These are phyloP conservation scores for Globisporangium recalcitrans DNA, from an alignment of 352 stramenopile genomes.

Conservation along the genomic window DNA sequence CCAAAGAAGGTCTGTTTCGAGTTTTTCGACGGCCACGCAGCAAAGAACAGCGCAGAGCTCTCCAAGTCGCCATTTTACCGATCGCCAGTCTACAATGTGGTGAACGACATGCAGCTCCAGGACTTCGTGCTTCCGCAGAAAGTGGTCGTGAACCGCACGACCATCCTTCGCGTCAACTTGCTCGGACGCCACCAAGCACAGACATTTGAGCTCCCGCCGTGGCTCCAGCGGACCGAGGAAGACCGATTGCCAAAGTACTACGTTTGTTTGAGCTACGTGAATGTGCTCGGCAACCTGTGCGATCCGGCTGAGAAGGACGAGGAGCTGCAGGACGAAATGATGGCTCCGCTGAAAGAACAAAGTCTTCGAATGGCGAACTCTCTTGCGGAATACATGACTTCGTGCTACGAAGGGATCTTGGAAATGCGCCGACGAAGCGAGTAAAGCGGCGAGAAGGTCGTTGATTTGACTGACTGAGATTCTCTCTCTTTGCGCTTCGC, in stretches of 20 bases:
- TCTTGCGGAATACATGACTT: constrained; percentile 58
- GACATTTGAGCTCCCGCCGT: constrained; percentile 59
- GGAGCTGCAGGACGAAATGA: constrained; percentile 7
- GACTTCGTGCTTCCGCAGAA: constrained; percentile 47
- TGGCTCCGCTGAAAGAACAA: constrained; percentile 21
- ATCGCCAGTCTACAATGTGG: constrained; percentile 45
- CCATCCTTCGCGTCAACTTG: constrained; percentile 53
- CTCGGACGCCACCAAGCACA: constrained; percentile 67
- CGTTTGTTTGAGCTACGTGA: constrained; percentile 75
- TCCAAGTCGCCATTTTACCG: constrained; percentile 39
- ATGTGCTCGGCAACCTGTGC: constrained; percentile 45
- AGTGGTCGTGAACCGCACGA: constrained; percentile 36
- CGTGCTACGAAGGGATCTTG: constrained; percentile 55
- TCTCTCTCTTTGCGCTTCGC: background rate
- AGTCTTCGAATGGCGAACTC: constrained; percentile 38
- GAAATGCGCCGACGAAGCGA: constrained; percentile 39
- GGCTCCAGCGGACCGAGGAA: constrained; percentile 34
- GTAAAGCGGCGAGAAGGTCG: constrained; percentile 11
- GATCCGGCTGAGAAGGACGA: constrained; percentile 11
- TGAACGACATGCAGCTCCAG: constrained; percentile 74
- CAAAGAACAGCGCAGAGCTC: background rate
- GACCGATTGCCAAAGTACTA: constrained; percentile 68
- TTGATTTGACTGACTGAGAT: background rate
- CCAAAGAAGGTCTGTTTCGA: constrained; percentile 63
- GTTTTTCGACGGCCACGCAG: constrained; percentile 36